Conservation (phyloP, 148 eudicot genomes). For the Rhododendron williamsianum region DNA sequence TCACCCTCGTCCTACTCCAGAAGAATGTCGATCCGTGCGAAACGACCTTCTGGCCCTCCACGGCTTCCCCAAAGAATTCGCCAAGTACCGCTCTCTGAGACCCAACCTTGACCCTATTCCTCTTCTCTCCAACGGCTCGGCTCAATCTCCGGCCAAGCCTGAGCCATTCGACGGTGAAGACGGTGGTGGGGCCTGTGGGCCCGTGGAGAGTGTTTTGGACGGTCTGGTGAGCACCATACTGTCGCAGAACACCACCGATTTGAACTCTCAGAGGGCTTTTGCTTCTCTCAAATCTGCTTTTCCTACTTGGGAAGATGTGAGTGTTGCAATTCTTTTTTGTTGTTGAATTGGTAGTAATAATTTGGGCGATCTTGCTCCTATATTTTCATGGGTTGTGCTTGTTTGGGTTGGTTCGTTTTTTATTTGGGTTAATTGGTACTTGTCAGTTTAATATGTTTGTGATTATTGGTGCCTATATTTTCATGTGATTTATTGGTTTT, state of each 20-base stretch:
- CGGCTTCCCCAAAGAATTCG: conserved; percentile 75
- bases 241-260: conserved; percentile 82
- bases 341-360: not conserved
- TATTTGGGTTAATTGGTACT: not conserved
- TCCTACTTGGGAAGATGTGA: conserved; percentile 69
- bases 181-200: conserved; percentile 6
- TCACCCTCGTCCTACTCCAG: conserved; percentile 53
- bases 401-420: not conserved
- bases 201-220: conserved; percentile 62
- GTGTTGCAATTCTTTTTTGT: conserved; percentile 12
- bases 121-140: conserved; percentile 17
- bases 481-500: not conserved
- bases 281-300: conserved; percentile 63
- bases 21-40: conserved; percentile 58
- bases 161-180: conserved; percentile 12
- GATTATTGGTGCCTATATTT: not conserved
- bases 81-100: conserved; percentile 52
- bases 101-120: conserved; percentile 13
- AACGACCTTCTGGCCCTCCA: conserved; percentile 56
- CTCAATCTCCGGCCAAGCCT: not conserved
- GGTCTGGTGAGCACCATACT: conserved; percentile 60
- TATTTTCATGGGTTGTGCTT: not conserved
- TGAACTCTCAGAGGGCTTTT: conserved; percentile 71
- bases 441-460: not conserved
- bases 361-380: not conserved